Evolutionary conservation across 2,329 filamentous ascomycete species (phyloP).

Genomic region (Raffaelea arxii): DNA sequence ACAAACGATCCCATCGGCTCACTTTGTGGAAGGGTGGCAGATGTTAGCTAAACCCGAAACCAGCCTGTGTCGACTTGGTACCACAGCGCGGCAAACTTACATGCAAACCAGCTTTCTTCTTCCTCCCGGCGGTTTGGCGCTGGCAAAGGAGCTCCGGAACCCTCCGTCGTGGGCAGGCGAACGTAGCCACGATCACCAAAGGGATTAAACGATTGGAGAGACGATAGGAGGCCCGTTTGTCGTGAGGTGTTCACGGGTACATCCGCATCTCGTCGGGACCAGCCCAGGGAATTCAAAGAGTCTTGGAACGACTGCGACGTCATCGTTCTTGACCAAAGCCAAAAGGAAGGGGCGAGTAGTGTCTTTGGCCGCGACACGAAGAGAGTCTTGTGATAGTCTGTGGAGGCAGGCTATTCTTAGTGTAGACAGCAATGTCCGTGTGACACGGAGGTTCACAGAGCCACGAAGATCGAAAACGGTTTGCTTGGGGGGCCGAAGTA

Average conservation of each 20-base stretch:
- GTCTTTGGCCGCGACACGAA: too few species aligned
- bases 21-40: slow-evolving; percentile 41
- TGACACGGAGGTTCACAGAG: neutral
- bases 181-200: slow-evolving; percentile 84
- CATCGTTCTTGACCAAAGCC: too few species aligned
- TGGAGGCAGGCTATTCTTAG: too few species aligned
- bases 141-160: slow-evolving; percentile 73
- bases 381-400: too few species aligned
- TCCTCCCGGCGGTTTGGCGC: slow-evolving; percentile 80
- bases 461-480: too few species aligned
- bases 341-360: too few species aligned
- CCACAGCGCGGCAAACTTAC: slow-evolving; percentile 52
- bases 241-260: slow-evolving; percentile 63
- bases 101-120: slow-evolving; percentile 88
- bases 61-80: neutral
- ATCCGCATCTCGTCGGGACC: slow-evolving; percentile 77
- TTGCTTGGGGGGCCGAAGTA: neutral
- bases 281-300: slow-evolving; percentile 89
- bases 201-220: slow-evolving; percentile 76
- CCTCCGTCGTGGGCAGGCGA: slow-evolving; percentile 76
- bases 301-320: slow-evolving; percentile 84
- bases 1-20: slow-evolving; percentile 90
- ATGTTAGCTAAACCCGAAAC: neutral
- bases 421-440: neutral
- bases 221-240: slow-evolving; percentile 66